Conservation (phyloP, 768 basidiomycete genomes). For the Boletus fagicola region DNA sequence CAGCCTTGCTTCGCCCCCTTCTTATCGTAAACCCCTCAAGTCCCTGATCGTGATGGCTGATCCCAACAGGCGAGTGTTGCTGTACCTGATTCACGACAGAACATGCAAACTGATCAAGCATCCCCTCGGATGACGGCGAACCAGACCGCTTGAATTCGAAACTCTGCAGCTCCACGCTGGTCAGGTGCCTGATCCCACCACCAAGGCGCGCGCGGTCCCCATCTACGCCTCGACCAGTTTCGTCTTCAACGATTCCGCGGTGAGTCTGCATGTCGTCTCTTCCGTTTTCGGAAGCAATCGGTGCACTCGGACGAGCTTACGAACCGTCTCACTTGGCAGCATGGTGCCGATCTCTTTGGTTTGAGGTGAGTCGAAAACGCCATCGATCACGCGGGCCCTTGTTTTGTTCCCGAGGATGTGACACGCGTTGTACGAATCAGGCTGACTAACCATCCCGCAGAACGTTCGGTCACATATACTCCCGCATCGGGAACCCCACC, state of each 20-base stretch:
- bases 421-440: neutral
- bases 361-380: conserved; percentile 32
- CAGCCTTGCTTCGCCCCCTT: too few species aligned
- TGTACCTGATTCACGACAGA: neutral
- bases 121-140: neutral
- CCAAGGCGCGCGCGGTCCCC: conserved; percentile 60
- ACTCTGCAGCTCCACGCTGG: conserved; percentile 66
- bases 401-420: neutral
- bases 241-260: conserved; percentile 55
- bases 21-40: too few species aligned
- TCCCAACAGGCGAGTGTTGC: conserved; percentile 19
- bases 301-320: conserved; percentile 1
- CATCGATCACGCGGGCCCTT: neutral
- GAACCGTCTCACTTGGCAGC: conserved; percentile 28
- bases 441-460: conserved; percentile 19
- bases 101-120: neutral
- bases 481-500: conserved; percentile 56
- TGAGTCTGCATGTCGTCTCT: conserved; percentile 14
- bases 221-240: conserved; percentile 59
- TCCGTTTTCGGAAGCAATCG: neutral
- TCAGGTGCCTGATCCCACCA: conserved; percentile 48
- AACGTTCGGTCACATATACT: conserved; percentile 50
- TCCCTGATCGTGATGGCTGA: conserved; percentile 20
- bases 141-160: conserved; percentile 51
- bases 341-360: conserved; percentile 55